These are phyloP conservation scores for Boletus hoseneyae DNA, from an alignment of 1,284 basidiomycete species.

Conservation along the genomic window DNA sequence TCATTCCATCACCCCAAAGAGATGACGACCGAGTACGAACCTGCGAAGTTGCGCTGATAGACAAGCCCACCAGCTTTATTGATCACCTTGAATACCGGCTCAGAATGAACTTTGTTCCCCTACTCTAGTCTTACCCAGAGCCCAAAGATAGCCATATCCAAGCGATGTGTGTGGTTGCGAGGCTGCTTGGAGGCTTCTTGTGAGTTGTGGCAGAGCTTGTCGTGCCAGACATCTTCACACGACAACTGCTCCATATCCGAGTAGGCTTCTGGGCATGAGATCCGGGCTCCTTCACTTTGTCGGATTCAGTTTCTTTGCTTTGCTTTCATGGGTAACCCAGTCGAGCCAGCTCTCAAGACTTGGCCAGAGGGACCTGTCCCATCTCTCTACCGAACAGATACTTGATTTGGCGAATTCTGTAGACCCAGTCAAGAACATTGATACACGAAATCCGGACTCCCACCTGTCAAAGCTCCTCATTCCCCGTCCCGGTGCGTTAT, in stretches of 20 bases:
- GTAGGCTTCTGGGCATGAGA: slow-evolving; percentile 20
- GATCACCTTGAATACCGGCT: slow-evolving; percentile 64
- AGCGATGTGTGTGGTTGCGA: no score
- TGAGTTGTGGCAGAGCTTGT: background rate
- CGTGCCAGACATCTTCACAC: slow-evolving; percentile 11
- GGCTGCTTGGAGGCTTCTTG: no score
- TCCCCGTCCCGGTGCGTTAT: slow-evolving; percentile 68
- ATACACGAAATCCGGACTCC: slow-evolving; percentile 59
- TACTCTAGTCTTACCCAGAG: slow-evolving; percentile 61
- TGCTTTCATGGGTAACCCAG: slow-evolving; percentile 24
- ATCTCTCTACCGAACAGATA: slow-evolving; percentile 53
- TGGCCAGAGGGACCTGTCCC: slow-evolving; percentile 43
- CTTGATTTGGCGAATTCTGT: slow-evolving; percentile 47
- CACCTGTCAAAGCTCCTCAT: slow-evolving; percentile 82
- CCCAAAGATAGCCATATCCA: slow-evolving; percentile 67
- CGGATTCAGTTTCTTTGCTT: slow-evolving; percentile 9
- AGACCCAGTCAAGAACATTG: slow-evolving; percentile 65
- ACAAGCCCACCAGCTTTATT: slow-evolving; percentile 98
- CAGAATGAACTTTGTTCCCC: slow-evolving; percentile 1
- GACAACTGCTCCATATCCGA: background rate
- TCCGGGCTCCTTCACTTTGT: slow-evolving; percentile 4
- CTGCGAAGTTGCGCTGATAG: slow-evolving; percentile 89
- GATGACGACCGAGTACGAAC: slow-evolving; percentile 39
- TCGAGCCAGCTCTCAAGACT: slow-evolving; percentile 31
- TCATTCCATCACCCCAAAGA: slow-evolving; percentile 7